Evolutionary conservation across 78 protist species (phyloP), one percentile per base, ranked within the genome.

Genomic region (Guillardia theta): DNA sequence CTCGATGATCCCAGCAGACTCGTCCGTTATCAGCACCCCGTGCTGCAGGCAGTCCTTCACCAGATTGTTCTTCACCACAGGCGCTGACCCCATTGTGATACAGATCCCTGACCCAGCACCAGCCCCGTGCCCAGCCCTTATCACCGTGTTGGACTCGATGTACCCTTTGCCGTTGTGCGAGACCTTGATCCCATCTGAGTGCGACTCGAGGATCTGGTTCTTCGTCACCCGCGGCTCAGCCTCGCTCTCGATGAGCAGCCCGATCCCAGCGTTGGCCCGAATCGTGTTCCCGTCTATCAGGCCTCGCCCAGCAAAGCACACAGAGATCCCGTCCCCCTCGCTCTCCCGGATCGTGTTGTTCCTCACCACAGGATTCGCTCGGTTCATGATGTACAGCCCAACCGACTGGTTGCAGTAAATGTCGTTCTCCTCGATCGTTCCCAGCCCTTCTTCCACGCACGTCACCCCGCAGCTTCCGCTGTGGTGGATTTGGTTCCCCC

Each of bases 341-440:
- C 83, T 70, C 27, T 70, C 83, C 83, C 83, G 83, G 41, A 70
- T 70, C 83, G 83, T 70, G 88, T 77, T 77, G 48, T 77, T 77
- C 30, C 48, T 15, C 46, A 77, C 88, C n/a, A 77, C 88, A 22
- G 88, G 88, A 36, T 77, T 41, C 30, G 48, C 88, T 8, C 88
- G 24, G 19, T 36, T 41, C 43, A 33, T 37, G 22, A 88, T 88
- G 24, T 54, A 33, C n/a, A 88, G 43, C 47, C 87, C 93, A 15
- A 41, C 87, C 15, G 53, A 33, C 87, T 62, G 43, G 77, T 88
- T 88, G 21, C 50, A 88, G 36, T 88, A 88, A 6, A 88, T 45
- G 30, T 88, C 93, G 47, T 88, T 88, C 58, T 88, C 93, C 77
- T 88, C 77, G 10, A 88, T 88, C 48, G 93, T 88, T 9, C 93